Percentiles rank a stretch among this genome's conserved stretches.
Conservation (phyloP, 805 yeast species). For the Ogataea populi-albae region DNA sequence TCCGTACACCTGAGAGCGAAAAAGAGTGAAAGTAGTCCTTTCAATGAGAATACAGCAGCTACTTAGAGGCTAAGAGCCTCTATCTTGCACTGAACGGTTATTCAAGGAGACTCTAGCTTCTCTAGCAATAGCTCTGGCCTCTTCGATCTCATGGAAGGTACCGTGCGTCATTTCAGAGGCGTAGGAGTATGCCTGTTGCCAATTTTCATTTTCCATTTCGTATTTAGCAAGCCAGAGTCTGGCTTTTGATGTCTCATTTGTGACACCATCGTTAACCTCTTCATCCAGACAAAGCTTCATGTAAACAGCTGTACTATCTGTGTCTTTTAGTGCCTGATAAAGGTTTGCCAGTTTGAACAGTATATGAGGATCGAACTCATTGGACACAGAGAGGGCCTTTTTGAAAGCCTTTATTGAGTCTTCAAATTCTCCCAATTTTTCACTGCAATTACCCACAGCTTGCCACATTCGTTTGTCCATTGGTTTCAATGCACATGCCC, state of each 20-base stretch:
- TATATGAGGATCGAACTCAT: slow-evolving; percentile 51
- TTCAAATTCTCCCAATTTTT: slow-evolving; percentile 62
- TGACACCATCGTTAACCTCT: slow-evolving; percentile 60
- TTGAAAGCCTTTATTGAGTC: slow-evolving; percentile 82
- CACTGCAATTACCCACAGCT: slow-evolving; percentile 87
- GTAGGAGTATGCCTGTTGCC: slow-evolving; percentile 65
- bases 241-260: slow-evolving; percentile 76
- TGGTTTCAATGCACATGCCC: slow-evolving; percentile 86
- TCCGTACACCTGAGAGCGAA: background rate
- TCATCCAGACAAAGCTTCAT: slow-evolving; percentile 69
- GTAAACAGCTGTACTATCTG: slow-evolving; percentile 51
- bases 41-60: too few species aligned
- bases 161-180: slow-evolving; percentile 72
- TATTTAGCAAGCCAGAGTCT: slow-evolving; percentile 80
- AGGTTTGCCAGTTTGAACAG: slow-evolving; percentile 67
- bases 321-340: slow-evolving; percentile 55
- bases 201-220: slow-evolving; percentile 56
- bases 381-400: slow-evolving; percentile 60
- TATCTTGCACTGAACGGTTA: too few species aligned
- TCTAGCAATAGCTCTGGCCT: slow-evolving; percentile 78
- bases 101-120: slow-evolving; percentile 72
- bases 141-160: slow-evolving; percentile 83
- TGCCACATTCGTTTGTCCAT: slow-evolving; percentile 94
- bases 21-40: too few species aligned
- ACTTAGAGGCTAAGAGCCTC: too few species aligned